Conservation (phyloP, 2,329 filamentous ascomycete species). For the Chalaropsis ovoidea region DNA sequence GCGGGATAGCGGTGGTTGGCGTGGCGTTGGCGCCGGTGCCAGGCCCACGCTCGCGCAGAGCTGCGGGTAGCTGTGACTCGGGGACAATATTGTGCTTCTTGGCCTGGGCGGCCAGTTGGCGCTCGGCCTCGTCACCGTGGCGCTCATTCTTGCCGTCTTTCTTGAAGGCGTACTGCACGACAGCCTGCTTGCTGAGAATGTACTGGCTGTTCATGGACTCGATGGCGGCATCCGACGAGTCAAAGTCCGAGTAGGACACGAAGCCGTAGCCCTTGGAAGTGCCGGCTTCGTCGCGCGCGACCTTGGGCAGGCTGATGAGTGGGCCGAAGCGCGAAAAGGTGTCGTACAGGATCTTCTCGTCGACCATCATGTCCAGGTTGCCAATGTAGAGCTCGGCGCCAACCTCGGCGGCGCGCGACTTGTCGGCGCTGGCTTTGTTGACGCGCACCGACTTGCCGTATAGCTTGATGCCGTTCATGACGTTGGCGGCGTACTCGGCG, state of each 20-base stretch:
- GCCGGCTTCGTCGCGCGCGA: slow-evolving; percentile 79
- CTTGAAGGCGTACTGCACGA: slow-evolving; percentile 97
- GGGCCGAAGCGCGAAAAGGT: slow-evolving; percentile 86
- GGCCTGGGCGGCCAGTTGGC: slow-evolving; percentile 81
- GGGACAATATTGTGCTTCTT: slow-evolving; percentile 89
- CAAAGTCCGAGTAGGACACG: slow-evolving; percentile 85
- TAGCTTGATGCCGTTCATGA: slow-evolving; percentile 91
- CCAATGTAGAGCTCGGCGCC: slow-evolving; percentile 95
- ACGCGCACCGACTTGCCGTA: slow-evolving; percentile 93
- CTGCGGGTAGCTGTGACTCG: slow-evolving; percentile 64
- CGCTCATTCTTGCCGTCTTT: slow-evolving; percentile 96
- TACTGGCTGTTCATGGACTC: slow-evolving; percentile 92
- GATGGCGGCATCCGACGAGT: slow-evolving; percentile 84
- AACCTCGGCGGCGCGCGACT: slow-evolving; percentile 67
- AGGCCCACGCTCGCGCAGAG: slow-evolving; percentile 45
- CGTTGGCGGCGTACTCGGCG: slow-evolving; percentile 89
- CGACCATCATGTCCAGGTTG: slow-evolving; percentile 86
- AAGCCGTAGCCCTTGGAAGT: slow-evolving; percentile 94
- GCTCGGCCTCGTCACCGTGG: slow-evolving; percentile 87
- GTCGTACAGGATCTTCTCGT: slow-evolving; percentile 92
- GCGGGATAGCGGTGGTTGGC: slow-evolving; percentile 27
- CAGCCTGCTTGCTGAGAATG: slow-evolving; percentile 91
- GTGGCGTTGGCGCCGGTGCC: slow-evolving; percentile 27
- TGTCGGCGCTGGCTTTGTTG: slow-evolving; percentile 85
- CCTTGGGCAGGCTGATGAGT: slow-evolving; percentile 75